Base-by-base conservation (phyloP, 2,329 filamentous ascomycete species). In the Leptosphaerulina australis region DNA sequence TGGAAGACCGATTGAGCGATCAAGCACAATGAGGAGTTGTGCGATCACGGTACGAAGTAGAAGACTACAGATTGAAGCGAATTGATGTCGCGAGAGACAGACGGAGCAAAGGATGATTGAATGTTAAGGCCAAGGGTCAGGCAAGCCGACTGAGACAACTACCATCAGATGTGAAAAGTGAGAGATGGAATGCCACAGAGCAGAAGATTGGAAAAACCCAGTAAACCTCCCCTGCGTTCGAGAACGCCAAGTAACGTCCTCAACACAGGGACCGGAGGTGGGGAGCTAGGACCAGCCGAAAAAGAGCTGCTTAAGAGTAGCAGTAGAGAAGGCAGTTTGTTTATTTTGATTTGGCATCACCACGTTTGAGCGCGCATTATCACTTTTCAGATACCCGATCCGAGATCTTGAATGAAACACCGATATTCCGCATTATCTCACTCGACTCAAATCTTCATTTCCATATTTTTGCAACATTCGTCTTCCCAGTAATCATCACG, bases 1-100 rank as follows among this genome's bases (percentile, higher is more conserved):
- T 97, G 93, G 92, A 97, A 97, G 78, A 88, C 87, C 17, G 93
- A 97, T 72, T 96, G 56, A 44, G 35, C 4, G 17, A 5, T 6
- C 3, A 3, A n/a, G 10, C 14, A 14, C 5, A 9, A 35, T n/a
- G n/a, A n/a, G 18, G n/a, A 15, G 12, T 5, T 35, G 33, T 20
- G 4, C 33, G 21, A 35, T 20, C 17, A 22, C 17, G 5, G 33
- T 22, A 22, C 17, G 10, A 22, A 7, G 20, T 33, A 36, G 41
- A 18, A 11, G n/a, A 35, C 11, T 14, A 28, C 11, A n/a, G n/a
- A n/a, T n/a, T n/a, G n/a, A n/a, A n/a, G n/a, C n/a, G n/a, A n/a
- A n/a, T n/a, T n/a, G n/a, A n/a, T n/a, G n/a, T n/a, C n/a, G n/a
- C n/a, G n/a, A n/a, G n/a, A n/a, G n/a, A n/a, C n/a, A n/a, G n/a